Percentiles rank a stretch among this genome's conserved stretches.
phyloP scores from a whole-genome alignment of 257 asterid genomes.

The Marsdenia floribunda region DNA sequence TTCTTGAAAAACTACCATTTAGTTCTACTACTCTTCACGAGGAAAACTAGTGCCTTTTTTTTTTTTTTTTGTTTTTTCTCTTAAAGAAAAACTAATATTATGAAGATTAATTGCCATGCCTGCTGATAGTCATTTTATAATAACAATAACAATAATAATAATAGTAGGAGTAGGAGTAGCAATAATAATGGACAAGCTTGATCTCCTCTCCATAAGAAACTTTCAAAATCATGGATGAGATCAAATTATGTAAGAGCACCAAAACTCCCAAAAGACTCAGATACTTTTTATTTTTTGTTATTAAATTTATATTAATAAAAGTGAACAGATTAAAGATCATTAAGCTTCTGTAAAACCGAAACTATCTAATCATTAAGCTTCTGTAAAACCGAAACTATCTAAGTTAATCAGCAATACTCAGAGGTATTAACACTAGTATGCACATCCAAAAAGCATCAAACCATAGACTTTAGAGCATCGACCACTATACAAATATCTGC shows the following conservation, averaged over 20 bases:
- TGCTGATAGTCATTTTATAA: neutral
- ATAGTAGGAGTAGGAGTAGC: too few relatives aligned
- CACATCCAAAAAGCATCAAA: too few relatives aligned
- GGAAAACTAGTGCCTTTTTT: neutral
- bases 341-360: too few relatives aligned
- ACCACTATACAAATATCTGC: neutral
- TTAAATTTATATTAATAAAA: too few relatives aligned
- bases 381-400: too few relatives aligned
- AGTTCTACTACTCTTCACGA: neutral
- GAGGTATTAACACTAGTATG: too few relatives aligned
- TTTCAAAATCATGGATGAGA: slow-evolving; percentile 29
- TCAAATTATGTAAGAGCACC: neutral
- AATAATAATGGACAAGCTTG: slow-evolving; percentile 19
- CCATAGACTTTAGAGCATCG: neutral
- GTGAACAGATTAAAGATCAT: too few relatives aligned
- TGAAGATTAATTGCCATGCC: neutral
- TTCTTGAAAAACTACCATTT: neutral
- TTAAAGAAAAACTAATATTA: neutral
- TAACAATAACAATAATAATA: too few relatives aligned
- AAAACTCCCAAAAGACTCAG: neutral
- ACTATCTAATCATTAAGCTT: too few relatives aligned
- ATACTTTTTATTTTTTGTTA: too few relatives aligned
- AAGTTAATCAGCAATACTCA: too few relatives aligned
- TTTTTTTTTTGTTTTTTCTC: too few relatives aligned
- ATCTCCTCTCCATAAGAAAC: slow-evolving; percentile 15